Conservation (phyloP, 202 grass and related monocot species). For the Hordeum pubiflorum region DNA sequence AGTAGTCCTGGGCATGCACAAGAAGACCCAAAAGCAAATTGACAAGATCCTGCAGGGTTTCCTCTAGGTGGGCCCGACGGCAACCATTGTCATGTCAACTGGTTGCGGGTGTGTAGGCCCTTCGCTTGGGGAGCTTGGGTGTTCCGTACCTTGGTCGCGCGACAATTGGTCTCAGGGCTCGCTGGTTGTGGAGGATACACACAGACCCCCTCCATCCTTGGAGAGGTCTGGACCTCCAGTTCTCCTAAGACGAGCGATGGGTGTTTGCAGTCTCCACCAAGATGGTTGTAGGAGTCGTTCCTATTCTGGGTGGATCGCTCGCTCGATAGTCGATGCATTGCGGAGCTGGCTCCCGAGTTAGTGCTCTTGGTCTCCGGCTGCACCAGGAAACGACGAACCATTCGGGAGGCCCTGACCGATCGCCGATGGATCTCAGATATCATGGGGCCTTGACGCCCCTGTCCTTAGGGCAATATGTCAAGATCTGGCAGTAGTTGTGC, state of each 20-base stretch:
- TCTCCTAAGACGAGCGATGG: neutral
- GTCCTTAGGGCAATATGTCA: too few species aligned
- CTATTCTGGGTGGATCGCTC: too few species aligned
- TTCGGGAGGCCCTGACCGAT: too few species aligned
- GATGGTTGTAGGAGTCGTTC: too few species aligned
- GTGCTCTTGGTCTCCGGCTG: too few species aligned
- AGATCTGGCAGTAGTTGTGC: too few species aligned
- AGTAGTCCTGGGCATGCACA: neutral
- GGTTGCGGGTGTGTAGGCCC: neutral
- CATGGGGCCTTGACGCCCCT: too few species aligned
- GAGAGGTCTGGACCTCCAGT: neutral
- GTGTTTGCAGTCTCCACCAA: too few species aligned
- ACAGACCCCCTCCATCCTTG: neutral
- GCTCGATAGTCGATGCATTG: too few species aligned
- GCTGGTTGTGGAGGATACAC: neutral
- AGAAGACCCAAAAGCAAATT: neutral
- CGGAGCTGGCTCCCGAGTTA: too few species aligned
- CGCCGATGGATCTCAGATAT: too few species aligned
- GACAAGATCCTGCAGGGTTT: neutral
- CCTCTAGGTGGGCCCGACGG: neutral
- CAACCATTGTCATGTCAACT: neutral
- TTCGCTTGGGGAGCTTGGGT: neutral
- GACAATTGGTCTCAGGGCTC: neutral
- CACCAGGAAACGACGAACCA: too few species aligned
- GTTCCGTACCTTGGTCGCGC: neutral